Conservation (phyloP, 2,329 filamentous ascomycete genomes). For the Xylaria sp. region DNA sequence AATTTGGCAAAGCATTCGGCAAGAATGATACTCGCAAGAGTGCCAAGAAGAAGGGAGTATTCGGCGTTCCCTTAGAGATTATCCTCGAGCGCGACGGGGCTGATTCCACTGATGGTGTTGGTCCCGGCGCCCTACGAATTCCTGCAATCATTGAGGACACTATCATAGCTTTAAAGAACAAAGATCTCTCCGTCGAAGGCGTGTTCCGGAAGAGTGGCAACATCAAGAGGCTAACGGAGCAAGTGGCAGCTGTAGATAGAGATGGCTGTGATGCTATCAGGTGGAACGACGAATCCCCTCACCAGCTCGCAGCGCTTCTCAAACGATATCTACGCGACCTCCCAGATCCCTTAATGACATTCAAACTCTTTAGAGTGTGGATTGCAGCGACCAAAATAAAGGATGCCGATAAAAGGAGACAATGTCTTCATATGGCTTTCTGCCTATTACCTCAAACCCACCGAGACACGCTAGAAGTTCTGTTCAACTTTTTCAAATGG, state of each 20-base stretch:
- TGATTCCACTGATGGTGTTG: slow-evolving; percentile 97
- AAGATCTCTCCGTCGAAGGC: slow-evolving; percentile 98
- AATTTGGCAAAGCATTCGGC: slow-evolving; percentile 91
- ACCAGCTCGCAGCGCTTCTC: slow-evolving; percentile 91
- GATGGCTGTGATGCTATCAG: slow-evolving; percentile 88
- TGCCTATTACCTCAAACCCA: slow-evolving; percentile 93
- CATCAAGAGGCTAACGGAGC: slow-evolving; percentile 90
- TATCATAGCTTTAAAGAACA: slow-evolving; percentile 93
- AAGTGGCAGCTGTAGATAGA: slow-evolving; percentile 86
- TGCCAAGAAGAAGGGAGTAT: slow-evolving; percentile 92
- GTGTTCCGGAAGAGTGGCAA: slow-evolving; percentile 99
- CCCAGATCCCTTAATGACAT: slow-evolving; percentile 92
- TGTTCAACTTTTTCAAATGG: slow-evolving; percentile 98
- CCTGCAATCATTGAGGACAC: slow-evolving; percentile 96
- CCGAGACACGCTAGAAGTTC: slow-evolving; percentile 91
- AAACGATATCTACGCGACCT: slow-evolving; percentile 96
- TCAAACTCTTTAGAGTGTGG: slow-evolving; percentile 93
- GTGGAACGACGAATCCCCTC: slow-evolving; percentile 87
- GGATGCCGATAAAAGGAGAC: slow-evolving; percentile 83
- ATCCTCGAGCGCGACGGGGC: slow-evolving; percentile 94
- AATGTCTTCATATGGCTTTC: slow-evolving; percentile 89
- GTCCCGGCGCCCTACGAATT: slow-evolving; percentile 88
- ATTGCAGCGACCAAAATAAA: slow-evolving; percentile 88
- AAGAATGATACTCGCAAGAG: slow-evolving; percentile 83
- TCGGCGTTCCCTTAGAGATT: slow-evolving; percentile 87